Evolutionary conservation across 805 yeast species (phyloP).

Genomic region (Metschnikowia aberdeeniae): DNA sequence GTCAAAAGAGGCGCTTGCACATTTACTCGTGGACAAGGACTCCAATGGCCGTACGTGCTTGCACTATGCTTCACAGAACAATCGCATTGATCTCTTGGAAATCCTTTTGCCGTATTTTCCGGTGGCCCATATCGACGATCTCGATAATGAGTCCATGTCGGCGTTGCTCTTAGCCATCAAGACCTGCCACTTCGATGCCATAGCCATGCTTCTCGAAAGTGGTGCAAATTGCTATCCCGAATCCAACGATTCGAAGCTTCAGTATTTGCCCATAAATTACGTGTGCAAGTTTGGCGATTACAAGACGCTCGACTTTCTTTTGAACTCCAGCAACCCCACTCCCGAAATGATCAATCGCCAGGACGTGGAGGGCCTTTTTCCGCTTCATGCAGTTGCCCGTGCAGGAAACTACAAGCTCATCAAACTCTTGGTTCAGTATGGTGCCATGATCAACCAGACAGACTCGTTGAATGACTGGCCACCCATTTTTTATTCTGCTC

Average conservation of each 20-base stretch:
- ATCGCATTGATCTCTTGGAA: constrained; percentile 41
- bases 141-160: constrained; percentile 75
- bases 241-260: constrained; percentile 49
- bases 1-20: constrained; percentile 13
- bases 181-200: constrained; percentile 50
- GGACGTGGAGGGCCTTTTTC: constrained; percentile 85
- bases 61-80: constrained; percentile 75
- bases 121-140: constrained; percentile 38
- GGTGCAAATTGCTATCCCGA: constrained; percentile 41
- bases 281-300: constrained; percentile 85
- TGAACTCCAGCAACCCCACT: constrained; percentile 36
- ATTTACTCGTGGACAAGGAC: constrained; percentile 44
- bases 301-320: constrained; percentile 60
- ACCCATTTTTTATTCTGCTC: constrained; percentile 85
- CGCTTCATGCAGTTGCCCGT: constrained; percentile 84
- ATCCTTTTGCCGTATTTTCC: constrained; percentile 39
- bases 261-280: constrained; percentile 72
- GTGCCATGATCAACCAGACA: constrained; percentile 66
- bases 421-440: constrained; percentile 62
- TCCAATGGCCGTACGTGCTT: constrained; percentile 75
- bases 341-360: constrained; percentile 42
- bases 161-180: constrained; percentile 79
- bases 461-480: constrained; percentile 94
- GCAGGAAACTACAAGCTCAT: constrained; percentile 73
- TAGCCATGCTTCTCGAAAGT: constrained; percentile 28